These are phyloP conservation scores for Candida coleopterorum DNA, from an alignment of 805 yeast genomes.

Conservation along the genomic window DNA sequence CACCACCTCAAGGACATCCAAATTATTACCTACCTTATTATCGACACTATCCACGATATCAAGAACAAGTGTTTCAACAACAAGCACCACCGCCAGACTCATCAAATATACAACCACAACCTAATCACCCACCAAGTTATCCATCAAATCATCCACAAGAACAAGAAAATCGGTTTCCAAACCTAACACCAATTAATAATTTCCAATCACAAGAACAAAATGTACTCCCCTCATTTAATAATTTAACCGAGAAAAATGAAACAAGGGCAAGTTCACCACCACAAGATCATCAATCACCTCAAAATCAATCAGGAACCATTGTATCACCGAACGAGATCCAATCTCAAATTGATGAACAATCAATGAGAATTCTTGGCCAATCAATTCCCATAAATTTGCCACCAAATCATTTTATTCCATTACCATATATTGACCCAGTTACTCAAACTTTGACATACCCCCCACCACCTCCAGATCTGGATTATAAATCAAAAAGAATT, in stretches of 20 bases:
- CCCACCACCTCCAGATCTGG: neutral
- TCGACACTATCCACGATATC: neutral
- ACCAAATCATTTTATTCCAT: constrained; percentile 6
- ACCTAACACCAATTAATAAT: constrained; percentile 1
- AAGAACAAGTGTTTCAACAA: constrained; percentile 2
- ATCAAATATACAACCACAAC: neutral
- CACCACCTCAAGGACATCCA: neutral
- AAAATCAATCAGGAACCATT: too few relatives aligned
- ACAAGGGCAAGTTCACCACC: neutral
- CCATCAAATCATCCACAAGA: neutral
- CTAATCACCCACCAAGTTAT: neutral
- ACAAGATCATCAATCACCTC: neutral
- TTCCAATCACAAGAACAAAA: neutral
- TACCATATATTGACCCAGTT: constrained; percentile 3
- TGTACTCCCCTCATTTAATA: constrained; percentile 1
- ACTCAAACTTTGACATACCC: constrained; percentile 4
- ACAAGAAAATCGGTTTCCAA: neutral
- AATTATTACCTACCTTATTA: neutral
- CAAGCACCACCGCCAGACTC: constrained; percentile 1
- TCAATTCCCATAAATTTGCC: neutral
- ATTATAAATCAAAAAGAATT: constrained; percentile 5
- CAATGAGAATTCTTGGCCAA: neutral
- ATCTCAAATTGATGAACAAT: neutral
- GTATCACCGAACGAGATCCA: too few relatives aligned
- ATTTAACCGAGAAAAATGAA: neutral